Evolutionary conservation across 1,284 basidiomycete species (phyloP).

Genomic region (Trichosporon sp.): DNA sequence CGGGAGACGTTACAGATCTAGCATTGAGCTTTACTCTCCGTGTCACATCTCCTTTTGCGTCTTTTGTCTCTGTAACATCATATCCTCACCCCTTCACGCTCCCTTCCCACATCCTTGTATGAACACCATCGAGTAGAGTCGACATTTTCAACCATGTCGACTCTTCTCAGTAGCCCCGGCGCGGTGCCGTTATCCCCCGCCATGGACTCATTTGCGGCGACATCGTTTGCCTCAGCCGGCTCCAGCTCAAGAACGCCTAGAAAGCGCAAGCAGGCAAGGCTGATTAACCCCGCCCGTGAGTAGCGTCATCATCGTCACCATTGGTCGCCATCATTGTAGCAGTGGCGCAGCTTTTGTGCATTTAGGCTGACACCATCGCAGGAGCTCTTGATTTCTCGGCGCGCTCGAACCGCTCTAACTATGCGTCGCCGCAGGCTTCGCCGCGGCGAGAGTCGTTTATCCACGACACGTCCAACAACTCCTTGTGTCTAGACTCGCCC

Average conservation of each 20-base stretch:
- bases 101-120: background rate
- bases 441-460: background rate
- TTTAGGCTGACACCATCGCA: background rate
- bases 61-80: background rate
- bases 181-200: background rate
- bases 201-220: background rate
- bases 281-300: conserved; percentile 10
- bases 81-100: background rate
- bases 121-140: background rate
- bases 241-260: conserved; percentile 5
- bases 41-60: background rate
- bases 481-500: background rate
- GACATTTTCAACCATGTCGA: background rate
- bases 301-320: background rate
- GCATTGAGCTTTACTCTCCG: background rate
- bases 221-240: background rate
- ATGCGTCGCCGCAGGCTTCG: background rate
- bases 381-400: conserved; percentile 3
- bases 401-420: background rate
- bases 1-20: background rate
- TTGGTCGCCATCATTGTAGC: background rate
- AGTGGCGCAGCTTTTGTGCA: background rate
- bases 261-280: conserved; percentile 11
- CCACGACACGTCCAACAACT: background rate
- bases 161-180: background rate